Conservation (phyloP, 441 rosid species). For the Manihot esculenta region DNA sequence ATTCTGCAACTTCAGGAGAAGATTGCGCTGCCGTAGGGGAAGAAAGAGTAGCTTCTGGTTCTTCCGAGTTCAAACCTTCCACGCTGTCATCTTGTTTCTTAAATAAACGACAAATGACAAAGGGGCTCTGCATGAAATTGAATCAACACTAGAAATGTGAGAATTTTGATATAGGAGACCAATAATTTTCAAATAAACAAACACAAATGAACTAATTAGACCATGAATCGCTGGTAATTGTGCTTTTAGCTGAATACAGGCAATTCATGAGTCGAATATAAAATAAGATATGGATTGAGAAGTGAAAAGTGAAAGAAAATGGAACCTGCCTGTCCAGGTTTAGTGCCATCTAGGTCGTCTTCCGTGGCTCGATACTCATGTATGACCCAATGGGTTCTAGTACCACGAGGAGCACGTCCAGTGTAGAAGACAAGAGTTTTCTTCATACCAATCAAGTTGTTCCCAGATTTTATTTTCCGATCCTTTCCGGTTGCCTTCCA, state of each 20-base stretch:
- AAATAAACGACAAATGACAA: constrained; percentile 74
- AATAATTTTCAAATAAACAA: neutral
- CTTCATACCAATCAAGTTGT: constrained; percentile 67
- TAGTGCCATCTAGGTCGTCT: constrained; percentile 71
- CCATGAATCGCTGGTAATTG: neutral
- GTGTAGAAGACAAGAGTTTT: constrained; percentile 72
- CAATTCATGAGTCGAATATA: no score
- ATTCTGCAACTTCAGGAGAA: constrained; percentile 39
- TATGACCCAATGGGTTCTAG: constrained; percentile 76
- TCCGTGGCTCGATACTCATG: constrained; percentile 80
- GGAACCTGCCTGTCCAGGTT: constrained; percentile 65
- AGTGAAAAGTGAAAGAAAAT: neutral
- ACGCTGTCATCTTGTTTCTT: constrained; percentile 54
- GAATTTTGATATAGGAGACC: neutral
- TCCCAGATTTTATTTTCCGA: constrained; percentile 58
- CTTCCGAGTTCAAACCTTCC: constrained; percentile 37
- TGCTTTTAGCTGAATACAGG: neutral
- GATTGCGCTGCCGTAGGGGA: constrained; percentile 40
- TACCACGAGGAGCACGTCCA: constrained; percentile 77
- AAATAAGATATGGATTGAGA: no score
- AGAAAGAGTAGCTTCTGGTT: constrained; percentile 35
- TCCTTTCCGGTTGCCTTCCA: constrained; percentile 96
- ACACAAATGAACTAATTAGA: neutral
- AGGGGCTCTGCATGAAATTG: constrained; percentile 46
- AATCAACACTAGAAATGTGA: neutral